Evolutionary conservation across 208 protist genomes (phyloP), one percentile per base, ranked within the genome.

Genomic region (Wallacemonas sp.): DNA sequence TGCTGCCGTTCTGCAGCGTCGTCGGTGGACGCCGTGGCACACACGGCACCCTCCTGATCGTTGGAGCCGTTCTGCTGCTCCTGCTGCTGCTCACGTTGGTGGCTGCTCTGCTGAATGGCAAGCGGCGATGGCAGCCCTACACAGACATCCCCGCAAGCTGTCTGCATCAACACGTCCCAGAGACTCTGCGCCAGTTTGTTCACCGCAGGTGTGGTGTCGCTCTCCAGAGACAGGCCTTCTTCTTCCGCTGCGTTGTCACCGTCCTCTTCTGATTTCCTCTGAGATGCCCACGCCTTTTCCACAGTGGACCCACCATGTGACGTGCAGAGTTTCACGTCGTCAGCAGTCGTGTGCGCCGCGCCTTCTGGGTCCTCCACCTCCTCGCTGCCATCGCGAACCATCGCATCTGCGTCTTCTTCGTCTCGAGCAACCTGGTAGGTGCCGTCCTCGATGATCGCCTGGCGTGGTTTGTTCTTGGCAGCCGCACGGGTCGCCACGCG

Each of bases 381-480:
- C 1, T 26, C 66, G 15, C 6, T 27, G 21, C 14, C 30, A 14
- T 38, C 59, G 0, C 2, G 46, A 17, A 26, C 59, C 12, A 53
- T 45, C 15, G 62, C 51, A 19, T 58, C 62, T n/a, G 24, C 17
- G 9, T 53, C 66, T 1, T 53, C 53, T 8, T 41, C 62, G 6
- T 24, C 54, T 14, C 31, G 30, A 0, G 27, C 24, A 1, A 81
- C 62, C 15, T 72, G 77, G 36, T 84, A 88, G 5, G 54, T 64
- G 28, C 75, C 82, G 31, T 62, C 72, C 34, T 90, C 79, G 38
- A 90, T 86, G 59, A 90, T 79, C 26, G 69, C 66, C 39, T 74
- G 65, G 5, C 84, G 75, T 9, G 77, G 80, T 36, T 75, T 73
- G 60, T 90, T 77, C 60, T 91, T 91, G 17, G 19, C 28, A 38